A percentile compares a stretch with the other conserved stretches of the same genome.
phyloP scores from a whole-genome alignment of 345 rosid genomes.

The Rhodamnia argentea region DNA sequence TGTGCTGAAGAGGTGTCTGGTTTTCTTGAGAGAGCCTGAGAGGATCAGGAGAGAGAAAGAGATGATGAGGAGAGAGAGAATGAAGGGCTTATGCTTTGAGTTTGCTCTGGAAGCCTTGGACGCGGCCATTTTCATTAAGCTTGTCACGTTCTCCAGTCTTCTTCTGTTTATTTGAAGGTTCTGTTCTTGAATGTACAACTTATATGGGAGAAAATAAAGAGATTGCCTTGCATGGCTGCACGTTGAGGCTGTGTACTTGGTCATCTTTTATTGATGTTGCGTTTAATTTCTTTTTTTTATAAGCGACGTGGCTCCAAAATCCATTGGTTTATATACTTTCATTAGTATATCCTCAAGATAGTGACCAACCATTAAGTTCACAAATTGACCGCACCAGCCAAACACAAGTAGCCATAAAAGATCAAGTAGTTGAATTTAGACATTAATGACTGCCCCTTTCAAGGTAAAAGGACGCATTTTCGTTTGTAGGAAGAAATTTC shows the following conservation, averaged over 20 bases:
- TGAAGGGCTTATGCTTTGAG: conserved; percentile 24
- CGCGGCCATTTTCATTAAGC: conserved; percentile 24
- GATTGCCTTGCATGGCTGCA: conserved; percentile 32
- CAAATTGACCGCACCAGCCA: neutral
- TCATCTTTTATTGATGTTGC: neutral
- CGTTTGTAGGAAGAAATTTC: neutral
- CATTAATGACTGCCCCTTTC: neutral
- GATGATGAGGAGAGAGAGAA: conserved; percentile 27
- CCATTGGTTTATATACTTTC: neutral
- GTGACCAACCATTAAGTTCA: neutral
- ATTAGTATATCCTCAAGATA: neutral
- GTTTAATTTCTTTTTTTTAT: neutral
- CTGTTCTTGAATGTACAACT: neutral
- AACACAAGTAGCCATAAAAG: neutral
- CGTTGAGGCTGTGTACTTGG: neutral
- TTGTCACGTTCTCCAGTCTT: neutral
- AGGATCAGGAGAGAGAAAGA: conserved; percentile 26
- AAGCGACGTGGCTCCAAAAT: neutral
- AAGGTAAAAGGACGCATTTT: neutral
- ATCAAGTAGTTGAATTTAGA: neutral
- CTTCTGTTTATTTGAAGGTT: neutral
- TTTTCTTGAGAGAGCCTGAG: neutral
- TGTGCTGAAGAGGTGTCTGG: neutral
- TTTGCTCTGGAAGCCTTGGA: conserved; percentile 6
- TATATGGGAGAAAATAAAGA: neutral